Conservation (phyloP, 2,329 filamentous ascomycete genomes). For the Fusarium foetens region DNA sequence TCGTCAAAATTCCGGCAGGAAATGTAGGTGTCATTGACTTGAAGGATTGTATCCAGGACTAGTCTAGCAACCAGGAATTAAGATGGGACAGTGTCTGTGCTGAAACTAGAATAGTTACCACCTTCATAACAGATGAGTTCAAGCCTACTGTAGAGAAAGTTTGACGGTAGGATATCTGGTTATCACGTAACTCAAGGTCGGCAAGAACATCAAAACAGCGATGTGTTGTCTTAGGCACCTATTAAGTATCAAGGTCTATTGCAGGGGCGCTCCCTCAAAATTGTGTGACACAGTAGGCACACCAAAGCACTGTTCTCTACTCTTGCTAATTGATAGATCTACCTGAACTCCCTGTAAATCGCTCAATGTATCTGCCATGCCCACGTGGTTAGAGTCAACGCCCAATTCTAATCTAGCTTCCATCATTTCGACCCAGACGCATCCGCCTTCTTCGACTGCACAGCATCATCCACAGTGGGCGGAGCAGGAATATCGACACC, state of each 20-base stretch:
- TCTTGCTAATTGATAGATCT: neutral
- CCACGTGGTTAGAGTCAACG: neutral
- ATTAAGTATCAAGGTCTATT: neutral
- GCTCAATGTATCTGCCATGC: constrained; percentile 8
- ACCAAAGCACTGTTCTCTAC: neutral
- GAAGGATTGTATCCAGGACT: neutral
- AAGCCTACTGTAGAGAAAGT: neutral
- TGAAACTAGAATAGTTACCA: neutral
- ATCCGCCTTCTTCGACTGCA: constrained; percentile 53
- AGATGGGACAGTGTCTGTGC: neutral
- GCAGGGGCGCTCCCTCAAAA: neutral
- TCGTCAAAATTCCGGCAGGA: neutral
- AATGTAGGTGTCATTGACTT: constrained; percentile 28
- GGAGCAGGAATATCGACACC: constrained; percentile 63
- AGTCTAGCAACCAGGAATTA: neutral
- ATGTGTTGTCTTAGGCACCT: too few species aligned
- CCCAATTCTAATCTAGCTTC: neutral
- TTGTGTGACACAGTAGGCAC: neutral
- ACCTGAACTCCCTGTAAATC: neutral
- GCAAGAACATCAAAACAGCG: neutral
- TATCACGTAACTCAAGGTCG: neutral
- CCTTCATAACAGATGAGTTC: neutral
- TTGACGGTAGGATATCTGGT: neutral
- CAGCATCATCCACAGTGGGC: constrained; percentile 60
- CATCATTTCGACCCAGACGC: constrained; percentile 31